These are phyloP conservation scores for Solanum pennellii DNA, from an alignment of 257 asterid genomes.

Conservation along the genomic window DNA sequence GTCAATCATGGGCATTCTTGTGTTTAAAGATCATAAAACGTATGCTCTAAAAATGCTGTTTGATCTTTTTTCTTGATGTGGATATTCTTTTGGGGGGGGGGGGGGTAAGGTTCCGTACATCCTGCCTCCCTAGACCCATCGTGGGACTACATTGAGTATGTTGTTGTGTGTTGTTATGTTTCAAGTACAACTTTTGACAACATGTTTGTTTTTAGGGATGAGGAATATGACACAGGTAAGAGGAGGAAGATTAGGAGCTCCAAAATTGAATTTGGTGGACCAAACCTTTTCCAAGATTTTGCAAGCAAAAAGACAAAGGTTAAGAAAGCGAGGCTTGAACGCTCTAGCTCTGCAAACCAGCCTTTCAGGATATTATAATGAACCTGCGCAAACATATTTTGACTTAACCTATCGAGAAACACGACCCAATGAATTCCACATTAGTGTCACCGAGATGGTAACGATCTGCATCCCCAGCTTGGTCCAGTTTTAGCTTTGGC, in stretches of 20 bases:
- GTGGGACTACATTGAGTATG: background rate
- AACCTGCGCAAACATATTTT: background rate
- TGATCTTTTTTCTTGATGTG: background rate
- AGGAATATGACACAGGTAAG: slow-evolving; percentile 90
- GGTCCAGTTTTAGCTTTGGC: background rate
- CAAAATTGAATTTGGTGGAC: slow-evolving; percentile 36
- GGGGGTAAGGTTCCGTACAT: background rate
- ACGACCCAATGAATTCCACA: background rate
- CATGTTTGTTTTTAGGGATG: slow-evolving; percentile 50
- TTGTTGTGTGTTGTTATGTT: background rate
- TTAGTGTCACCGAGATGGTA: background rate
- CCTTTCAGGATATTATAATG: slow-evolving; percentile 52
- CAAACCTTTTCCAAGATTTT: slow-evolving; percentile 72
- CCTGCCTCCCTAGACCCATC: background rate
- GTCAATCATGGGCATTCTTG: background rate
- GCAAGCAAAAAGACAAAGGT: slow-evolving; percentile 31
- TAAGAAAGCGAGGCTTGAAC: slow-evolving; percentile 36
- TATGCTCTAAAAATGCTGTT: background rate
- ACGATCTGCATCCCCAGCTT: background rate
- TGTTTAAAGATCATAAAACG: background rate
- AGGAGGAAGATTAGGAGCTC: slow-evolving; percentile 67
- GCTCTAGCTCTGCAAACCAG: slow-evolving; percentile 25
- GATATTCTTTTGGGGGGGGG: background rate
- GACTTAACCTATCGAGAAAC: background rate
- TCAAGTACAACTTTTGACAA: background rate